phyloP scores from a whole-genome alignment of 306 rosid species.

The Fragaria ananassa region DNA sequence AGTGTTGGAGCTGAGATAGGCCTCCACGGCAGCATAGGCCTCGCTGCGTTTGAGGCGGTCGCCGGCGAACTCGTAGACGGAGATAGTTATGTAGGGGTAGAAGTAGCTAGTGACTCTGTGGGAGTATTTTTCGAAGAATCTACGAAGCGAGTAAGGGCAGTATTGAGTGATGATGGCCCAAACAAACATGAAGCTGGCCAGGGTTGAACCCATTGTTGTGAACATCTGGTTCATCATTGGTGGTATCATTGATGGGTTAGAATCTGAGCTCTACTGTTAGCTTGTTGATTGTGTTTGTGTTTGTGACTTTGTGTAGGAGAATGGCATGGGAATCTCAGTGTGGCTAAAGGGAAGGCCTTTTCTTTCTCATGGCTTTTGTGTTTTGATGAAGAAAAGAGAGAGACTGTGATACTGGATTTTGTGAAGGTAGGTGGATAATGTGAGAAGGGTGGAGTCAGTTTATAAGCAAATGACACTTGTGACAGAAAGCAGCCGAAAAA shows the following conservation, averaged over 20 bases:
- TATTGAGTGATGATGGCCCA: slow-evolving; percentile 86
- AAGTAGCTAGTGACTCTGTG: slow-evolving; percentile 47
- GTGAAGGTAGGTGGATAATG: slow-evolving; percentile 5
- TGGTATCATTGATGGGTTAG: slow-evolving; percentile 23
- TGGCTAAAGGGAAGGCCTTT: neutral
- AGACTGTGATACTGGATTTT: neutral
- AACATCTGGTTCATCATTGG: slow-evolving; percentile 61
- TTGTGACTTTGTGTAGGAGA: neutral
- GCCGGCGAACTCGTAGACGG: slow-evolving; percentile 73
- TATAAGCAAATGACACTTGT: neutral
- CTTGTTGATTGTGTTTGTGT: neutral
- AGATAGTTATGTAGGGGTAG: slow-evolving; percentile 64
- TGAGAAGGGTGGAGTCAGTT: neutral
- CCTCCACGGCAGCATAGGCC: slow-evolving; percentile 69
- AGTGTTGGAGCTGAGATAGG: slow-evolving; percentile 74
- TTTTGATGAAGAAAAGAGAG: neutral
- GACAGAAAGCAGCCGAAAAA: neutral
- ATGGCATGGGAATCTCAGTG: neutral
- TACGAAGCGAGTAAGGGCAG: slow-evolving; percentile 62
- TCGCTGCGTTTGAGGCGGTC: slow-evolving; percentile 79
- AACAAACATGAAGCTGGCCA: slow-evolving; percentile 79
- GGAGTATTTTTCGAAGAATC: slow-evolving; percentile 45
- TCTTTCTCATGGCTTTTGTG: neutral
- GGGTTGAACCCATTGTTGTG: slow-evolving; percentile 71
- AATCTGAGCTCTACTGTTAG: neutral